Base-by-base conservation (phyloP, 257 asterid species). In the Capsicum chinense region DNA sequence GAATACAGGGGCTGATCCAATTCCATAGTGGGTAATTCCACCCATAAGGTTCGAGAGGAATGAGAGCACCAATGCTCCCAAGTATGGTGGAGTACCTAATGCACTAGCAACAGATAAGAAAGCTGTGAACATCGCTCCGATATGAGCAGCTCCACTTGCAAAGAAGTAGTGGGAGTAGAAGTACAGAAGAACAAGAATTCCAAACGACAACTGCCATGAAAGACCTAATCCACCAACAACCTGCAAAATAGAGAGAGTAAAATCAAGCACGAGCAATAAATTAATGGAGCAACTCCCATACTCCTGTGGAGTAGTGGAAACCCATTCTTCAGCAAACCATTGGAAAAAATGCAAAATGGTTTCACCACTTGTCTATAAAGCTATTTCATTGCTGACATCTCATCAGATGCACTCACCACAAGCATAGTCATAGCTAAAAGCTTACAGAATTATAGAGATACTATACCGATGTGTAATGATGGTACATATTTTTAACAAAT, bases 111-210 rank as follows among this genome's bases (percentile, higher is more conserved):
- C 97, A 0, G 99, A 96, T 56, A 96, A 85, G 92, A 96, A 94
- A 37, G 99, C 98, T 3, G 99, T 94, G 82, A 96, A 96, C 99
- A 96, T 96, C 83, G 99, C 99, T 17, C 98, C 99, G 0, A 97
- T 97, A 63, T 97, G 99, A 50, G 99, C 99, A 39, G 99, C 98
- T 68, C 99, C 98, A 57, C 99, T 97, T 8, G 98, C 99, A 21
- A 97, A 97, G 93, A 97, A 97, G 85, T 97, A 94, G 90, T 94
- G 99, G 42, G 99, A 94, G 78, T 96, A 96, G 92, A 96, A 96
- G 95, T 96, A 96, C 14, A 94, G 95, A 80, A 94, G 95, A 33
- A 95, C 95, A 14, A 97, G 97, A 68, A 97, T 93, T 86, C 98
- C 99, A 6, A 97, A 97, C 1, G 98, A 97, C 37, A 90, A 90